A percentile compares a stretch with the other conserved stretches of the same genome.
These are phyloP conservation scores for Ophiocordyceps camponoti-floridani DNA, from an alignment of 2,329 filamentous ascomycete genomes.

Conservation along the genomic window DNA sequence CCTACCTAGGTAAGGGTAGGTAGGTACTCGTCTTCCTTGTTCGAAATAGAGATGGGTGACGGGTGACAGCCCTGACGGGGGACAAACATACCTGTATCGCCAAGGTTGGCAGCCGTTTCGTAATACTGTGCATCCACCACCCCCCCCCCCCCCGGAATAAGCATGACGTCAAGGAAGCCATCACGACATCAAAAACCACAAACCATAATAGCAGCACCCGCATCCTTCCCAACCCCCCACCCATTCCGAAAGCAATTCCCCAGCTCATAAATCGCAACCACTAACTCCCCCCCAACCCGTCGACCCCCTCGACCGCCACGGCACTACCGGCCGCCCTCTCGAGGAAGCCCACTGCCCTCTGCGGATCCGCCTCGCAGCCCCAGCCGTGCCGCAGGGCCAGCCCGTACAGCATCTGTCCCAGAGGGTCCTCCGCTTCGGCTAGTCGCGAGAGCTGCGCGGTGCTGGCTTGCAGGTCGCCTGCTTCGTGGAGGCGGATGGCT, in stretches of 20 bases:
- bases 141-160: no score
- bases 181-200: conserved; percentile 8
- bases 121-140: no score
- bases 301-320: conserved; percentile 69
- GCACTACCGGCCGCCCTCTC: conserved; percentile 81
- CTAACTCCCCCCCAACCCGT: conserved; percentile 82
- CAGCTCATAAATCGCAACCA: conserved; percentile 90
- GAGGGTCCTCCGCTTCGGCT: conserved; percentile 69
- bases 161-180: no score
- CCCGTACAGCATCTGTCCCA: conserved; percentile 91
- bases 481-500: conserved; percentile 87
- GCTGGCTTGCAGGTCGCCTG: conserved; percentile 61
- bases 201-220: conserved; percentile 62
- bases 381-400: conserved; percentile 84
- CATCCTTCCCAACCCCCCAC: conserved; percentile 79
- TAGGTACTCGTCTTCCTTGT: no score
- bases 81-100: conserved; percentile 52
- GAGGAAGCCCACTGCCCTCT: conserved; percentile 64
- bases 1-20: no score
- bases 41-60: no score
- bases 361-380: conserved; percentile 61
- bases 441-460: conserved; percentile 70
- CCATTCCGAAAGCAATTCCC: conserved; percentile 86
- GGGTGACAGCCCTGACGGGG: no score
- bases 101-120: conserved; percentile 90